Evolutionary conservation across 2,329 filamentous ascomycete species (phyloP).

Genomic region (Pseudopithomyces maydicus): DNA sequence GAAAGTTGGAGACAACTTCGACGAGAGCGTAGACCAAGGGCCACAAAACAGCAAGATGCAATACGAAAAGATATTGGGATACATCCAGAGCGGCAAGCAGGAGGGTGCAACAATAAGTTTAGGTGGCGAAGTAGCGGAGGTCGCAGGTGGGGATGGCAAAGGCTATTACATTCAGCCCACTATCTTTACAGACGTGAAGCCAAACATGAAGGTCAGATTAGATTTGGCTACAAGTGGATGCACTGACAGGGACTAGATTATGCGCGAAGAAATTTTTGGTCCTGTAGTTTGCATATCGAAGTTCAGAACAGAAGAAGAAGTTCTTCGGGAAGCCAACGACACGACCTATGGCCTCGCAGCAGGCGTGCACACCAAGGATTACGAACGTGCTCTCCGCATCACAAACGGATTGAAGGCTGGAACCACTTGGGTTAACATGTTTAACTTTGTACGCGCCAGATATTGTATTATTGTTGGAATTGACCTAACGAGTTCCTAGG

Average conservation of each 20-base stretch:
- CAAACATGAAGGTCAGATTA: constrained; percentile 34
- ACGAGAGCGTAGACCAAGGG: constrained; percentile 79
- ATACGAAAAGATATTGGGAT: constrained; percentile 60
- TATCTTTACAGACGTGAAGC: constrained; percentile 71
- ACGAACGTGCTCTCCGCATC: constrained; percentile 79
- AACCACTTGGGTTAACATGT: constrained; percentile 64
- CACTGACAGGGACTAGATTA: constrained; percentile 45
- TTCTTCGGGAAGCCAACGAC: constrained; percentile 71
- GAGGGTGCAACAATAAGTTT: constrained; percentile 63
- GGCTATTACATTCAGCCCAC: constrained; percentile 92
- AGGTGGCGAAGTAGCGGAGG: constrained; percentile 65
- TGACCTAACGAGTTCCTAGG: too few relatives aligned
- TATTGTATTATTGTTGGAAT: too few relatives aligned
- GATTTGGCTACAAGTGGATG: too few relatives aligned
- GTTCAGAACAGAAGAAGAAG: constrained; percentile 76
- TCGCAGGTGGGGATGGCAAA: constrained; percentile 60
- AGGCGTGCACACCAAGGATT: constrained; percentile 74
- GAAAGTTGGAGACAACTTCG: constrained; percentile 82
- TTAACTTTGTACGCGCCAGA: neutral
- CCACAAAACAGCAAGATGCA: constrained; percentile 84
- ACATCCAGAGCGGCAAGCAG: neutral
- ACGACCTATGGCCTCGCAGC: constrained; percentile 78
- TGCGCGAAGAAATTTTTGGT: constrained; percentile 81
- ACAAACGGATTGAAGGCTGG: constrained; percentile 73
- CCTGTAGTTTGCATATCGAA: constrained; percentile 76